phyloP scores from a whole-genome alignment of 331 rosid species.

The Cydonia oblonga region DNA sequence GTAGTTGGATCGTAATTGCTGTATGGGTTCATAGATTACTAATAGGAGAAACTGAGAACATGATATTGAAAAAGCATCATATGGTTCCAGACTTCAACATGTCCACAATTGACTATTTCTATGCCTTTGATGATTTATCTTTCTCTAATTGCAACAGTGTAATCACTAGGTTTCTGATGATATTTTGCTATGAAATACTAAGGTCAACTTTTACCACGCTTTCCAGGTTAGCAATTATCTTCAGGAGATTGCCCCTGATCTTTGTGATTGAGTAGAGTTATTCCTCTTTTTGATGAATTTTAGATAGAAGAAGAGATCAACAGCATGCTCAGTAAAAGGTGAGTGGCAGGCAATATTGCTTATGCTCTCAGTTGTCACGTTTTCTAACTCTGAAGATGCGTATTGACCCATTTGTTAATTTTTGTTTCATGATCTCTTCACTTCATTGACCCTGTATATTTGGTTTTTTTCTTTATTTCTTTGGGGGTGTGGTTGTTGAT shows the following conservation, averaged over 20 bases:
- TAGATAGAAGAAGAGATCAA: conserved; percentile 85
- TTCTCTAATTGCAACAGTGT: not conserved
- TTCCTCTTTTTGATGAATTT: conserved; percentile 80
- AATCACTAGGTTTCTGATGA: not conserved
- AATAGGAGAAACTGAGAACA: not conserved
- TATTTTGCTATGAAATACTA: not conserved
- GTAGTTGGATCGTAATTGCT: not conserved
- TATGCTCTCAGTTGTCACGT: conserved; percentile 8
- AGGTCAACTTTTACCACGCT: conserved; percentile 5
- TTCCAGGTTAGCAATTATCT: conserved; percentile 88
- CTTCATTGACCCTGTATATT: not conserved
- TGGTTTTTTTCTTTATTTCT: no score
- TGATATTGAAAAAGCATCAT: not conserved
- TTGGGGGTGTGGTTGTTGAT: not conserved
- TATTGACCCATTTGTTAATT: not conserved
- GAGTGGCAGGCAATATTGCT: conserved; percentile 14
- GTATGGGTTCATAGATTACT: not conserved
- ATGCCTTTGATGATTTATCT: not conserved
- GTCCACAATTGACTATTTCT: not conserved
- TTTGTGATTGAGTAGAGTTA: conserved; percentile 80
- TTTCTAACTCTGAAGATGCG: conserved; percentile 3
- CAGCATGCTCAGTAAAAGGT: conserved; percentile 83
- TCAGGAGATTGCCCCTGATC: conserved; percentile 95
- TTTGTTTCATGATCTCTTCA: not conserved
- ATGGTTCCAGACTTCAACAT: not conserved